These are phyloP conservation scores for Paraphoma chrysanthemicola DNA, from an alignment of 2,329 filamentous ascomycete genomes.

Conservation along the genomic window DNA sequence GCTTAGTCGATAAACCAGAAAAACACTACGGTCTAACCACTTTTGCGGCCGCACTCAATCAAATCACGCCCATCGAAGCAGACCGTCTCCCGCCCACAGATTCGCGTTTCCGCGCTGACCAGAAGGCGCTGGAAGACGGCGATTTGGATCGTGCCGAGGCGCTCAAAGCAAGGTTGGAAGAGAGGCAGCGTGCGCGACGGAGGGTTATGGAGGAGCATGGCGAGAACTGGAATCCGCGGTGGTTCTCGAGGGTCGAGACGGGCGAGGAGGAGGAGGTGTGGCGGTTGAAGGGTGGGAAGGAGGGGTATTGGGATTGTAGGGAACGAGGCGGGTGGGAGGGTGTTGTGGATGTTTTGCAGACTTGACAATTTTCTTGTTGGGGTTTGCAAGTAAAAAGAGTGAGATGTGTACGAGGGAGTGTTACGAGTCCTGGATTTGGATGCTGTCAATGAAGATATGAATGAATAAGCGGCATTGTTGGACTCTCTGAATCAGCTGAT, in stretches of 20 bases:
- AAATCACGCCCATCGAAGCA: slow-evolving; percentile 81
- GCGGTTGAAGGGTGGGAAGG: slow-evolving; percentile 77
- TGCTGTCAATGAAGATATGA: too few species aligned
- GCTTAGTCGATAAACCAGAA: slow-evolving; percentile 77
- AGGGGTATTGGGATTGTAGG: slow-evolving; percentile 93
- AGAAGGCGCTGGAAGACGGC: slow-evolving; percentile 82
- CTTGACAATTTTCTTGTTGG: slow-evolving; percentile 5
- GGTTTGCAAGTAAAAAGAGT: background rate
- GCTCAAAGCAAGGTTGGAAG: slow-evolving; percentile 83
- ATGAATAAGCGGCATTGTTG: too few species aligned
- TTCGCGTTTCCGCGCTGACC: slow-evolving; percentile 83
- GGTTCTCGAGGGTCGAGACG: slow-evolving; percentile 75
- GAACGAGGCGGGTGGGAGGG: slow-evolving; percentile 70
- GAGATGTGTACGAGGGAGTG: background rate
- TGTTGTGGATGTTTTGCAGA: slow-evolving; percentile 62
- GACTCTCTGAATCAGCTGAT: background rate
- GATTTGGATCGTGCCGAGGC: slow-evolving; percentile 83
- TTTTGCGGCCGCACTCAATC: slow-evolving; percentile 87
- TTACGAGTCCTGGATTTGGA: background rate
- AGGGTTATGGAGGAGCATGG: slow-evolving; percentile 77
- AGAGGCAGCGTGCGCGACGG: slow-evolving; percentile 78
- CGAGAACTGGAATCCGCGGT: slow-evolving; percentile 75
- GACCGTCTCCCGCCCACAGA: slow-evolving; percentile 81
- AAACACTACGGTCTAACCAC: slow-evolving; percentile 87
- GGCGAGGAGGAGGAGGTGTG: slow-evolving; percentile 56